Evolutionary conservation across 1,284 basidiomycete genomes (phyloP), one percentile per base, ranked within the genome.

Genomic region (Xerocomus amazonicus): DNA sequence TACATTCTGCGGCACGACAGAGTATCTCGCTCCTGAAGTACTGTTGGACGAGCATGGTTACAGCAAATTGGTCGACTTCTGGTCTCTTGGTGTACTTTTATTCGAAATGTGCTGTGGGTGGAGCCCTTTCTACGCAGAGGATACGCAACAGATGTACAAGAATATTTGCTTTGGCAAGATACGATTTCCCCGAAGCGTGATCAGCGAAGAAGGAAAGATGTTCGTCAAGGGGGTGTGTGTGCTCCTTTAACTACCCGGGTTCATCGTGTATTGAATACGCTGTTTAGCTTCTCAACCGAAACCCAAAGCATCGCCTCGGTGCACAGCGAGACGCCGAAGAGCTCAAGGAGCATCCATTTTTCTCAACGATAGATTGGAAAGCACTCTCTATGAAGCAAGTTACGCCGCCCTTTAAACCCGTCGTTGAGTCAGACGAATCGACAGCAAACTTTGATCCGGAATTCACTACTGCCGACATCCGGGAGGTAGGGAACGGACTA

Each of bases 31-130:
- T 0, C 97, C 97, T 2, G 97, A 99, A 68, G 96, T 99, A 23
- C 78, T 99, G n/a, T 80, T 99, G 29, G 95, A 98, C 69, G 97
- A 99, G 69, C 92, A 96, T 58, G 97, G 97, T 12, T 99, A 99
- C 72, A 94, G 91, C 50, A 99, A 99, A 73, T 84, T 97, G 50
- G 97, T 99, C 59, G 97, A 99, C 68, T 99, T 99, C 68, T 99
- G 97, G 97, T 92, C 88, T 44, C 74, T 98, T 10, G 95, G 94
- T 44, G 93, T 95, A 14, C 76, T 92, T 37, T 73, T 95, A 31
- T 95, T 95, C 63, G 92, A 95, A 71, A 99, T 99, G 97, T 99
- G 96, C 68, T 99, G 97, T 63, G 97, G 97, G 14, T 99, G 97
- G 97, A 94, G 90, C 68, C 97, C 97, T 33, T 99, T 99, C 75